Percentiles rank a stretch among this genome's conserved stretches.
Evolutionary conservation across 2,329 filamentous ascomycete genomes (phyloP).

Genomic region (Bertia moriformis): DNA sequence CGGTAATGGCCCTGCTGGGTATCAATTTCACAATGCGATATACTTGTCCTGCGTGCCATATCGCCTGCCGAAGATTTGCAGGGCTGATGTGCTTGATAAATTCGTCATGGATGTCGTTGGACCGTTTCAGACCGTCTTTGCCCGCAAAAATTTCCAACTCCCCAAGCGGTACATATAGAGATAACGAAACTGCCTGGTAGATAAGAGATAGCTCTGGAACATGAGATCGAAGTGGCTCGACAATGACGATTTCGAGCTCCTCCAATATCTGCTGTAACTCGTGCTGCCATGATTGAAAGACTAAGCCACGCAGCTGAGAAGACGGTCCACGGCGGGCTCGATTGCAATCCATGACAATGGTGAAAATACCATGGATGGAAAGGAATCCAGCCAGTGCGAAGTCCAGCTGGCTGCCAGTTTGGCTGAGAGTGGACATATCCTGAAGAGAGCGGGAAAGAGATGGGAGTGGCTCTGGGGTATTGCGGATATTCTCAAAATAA

Average conservation of each 20-base stretch:
- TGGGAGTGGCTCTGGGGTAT: neutral
- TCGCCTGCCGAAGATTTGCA: neutral
- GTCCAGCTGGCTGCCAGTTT: neutral
- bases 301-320: neutral
- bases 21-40: conserved; percentile 42
- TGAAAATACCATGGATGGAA: neutral
- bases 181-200: neutral
- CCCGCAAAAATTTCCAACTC: neutral
- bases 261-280: neutral
- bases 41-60: conserved; percentile 1
- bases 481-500: neutral
- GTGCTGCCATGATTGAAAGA: neutral
- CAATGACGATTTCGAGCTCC: neutral
- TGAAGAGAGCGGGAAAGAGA: neutral
- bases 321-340: neutral
- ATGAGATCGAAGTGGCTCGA: too few species aligned
- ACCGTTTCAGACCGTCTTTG: neutral
- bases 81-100: neutral
- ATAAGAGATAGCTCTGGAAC: too few species aligned
- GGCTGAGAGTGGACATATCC: neutral
- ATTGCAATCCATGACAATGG: neutral
- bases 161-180: neutral
- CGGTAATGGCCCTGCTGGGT: conserved; percentile 36
- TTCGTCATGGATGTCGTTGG: neutral
- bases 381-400: neutral